These are phyloP conservation scores for Fraxinus angustifolia DNA, from an alignment of 305 asterid species.

Conservation along the genomic window DNA sequence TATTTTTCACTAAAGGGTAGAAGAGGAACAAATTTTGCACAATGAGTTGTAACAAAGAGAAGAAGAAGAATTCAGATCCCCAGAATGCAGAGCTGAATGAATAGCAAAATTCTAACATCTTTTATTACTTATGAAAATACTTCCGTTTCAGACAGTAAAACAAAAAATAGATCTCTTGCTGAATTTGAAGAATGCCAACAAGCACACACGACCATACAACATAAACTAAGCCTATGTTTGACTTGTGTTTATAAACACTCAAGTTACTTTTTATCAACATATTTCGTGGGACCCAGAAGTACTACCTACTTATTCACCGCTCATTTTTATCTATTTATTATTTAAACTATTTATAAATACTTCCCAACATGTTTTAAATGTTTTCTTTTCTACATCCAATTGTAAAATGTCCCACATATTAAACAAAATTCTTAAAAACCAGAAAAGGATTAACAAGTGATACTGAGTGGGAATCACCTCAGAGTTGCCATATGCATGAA, in stretches of 20 bases:
- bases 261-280: neutral
- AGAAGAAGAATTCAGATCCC: neutral
- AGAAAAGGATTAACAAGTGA: constrained; percentile 20
- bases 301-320: neutral
- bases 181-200: neutral
- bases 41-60: neutral
- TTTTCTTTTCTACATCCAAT: neutral
- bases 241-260: neutral
- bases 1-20: neutral
- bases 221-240: neutral
- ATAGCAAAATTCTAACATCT: neutral
- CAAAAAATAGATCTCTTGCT: neutral
- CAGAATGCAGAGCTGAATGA: neutral
- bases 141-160: neutral
- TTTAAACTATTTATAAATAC: neutral
- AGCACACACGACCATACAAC: neutral
- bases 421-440: constrained; percentile 18
- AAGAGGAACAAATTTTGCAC: neutral
- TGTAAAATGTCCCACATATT: neutral
- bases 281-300: neutral
- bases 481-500: constrained; percentile 84
- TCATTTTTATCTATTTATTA: no score
- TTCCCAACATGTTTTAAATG: neutral
- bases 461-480: constrained; percentile 52
- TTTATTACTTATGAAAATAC: neutral